Base-by-base conservation (phyloP, 2,329 filamentous ascomycete genomes). In the Xylaria digitata region DNA sequence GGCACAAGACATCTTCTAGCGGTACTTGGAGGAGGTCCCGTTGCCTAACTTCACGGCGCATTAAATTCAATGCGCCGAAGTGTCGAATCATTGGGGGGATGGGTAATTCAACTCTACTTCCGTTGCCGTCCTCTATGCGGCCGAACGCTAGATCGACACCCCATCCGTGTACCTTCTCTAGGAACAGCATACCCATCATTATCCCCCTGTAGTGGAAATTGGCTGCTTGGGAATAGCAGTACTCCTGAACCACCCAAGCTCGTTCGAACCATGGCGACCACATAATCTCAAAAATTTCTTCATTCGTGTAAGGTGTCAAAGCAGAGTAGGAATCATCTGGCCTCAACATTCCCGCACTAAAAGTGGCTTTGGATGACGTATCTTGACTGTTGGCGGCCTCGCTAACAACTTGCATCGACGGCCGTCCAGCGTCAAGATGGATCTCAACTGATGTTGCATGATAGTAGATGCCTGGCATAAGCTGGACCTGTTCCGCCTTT, bases 221-320 rank as follows among this genome's bases (percentile, higher is more conserved):
- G 37, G 34, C 32, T 21, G n/a, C 11, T 43, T 30, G 26, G 3
- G 53, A 55, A 43, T 55, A 43, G 21, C 53, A 30, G n/a, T 43
- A 43, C 15, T 55, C 53, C 8, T 55, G 53, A 43, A 55, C 9
- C 21, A 55, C 53, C 53, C 53, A 55, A 19, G 53, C 53, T 43
- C 53, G 42, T 19, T 55, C 53, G 30, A 55, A 55, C 53, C 37
- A 55, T 13, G 53, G 53, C 15, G 53, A 55, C 53, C 53, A 55
- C 21, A 55, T 55, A 11, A 55, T 37, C 37, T 55, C 53, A 11
- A 55, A 11, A 15, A 55, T 55, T 30, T 55, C 53, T 1, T n/a
- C 6, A 8, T 42, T 26, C 21, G 37, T 55, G 53, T 55, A 55
- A 2, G 53, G 53, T 7, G 34, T 17, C 9, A 9, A n/a, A 42